A percentile compares a stretch with the other conserved stretches of the same genome.
These are phyloP conservation scores for Stagonosporopsis chrysanthemi DNA, from an alignment of 2,329 filamentous ascomycete genomes.

Conservation along the genomic window DNA sequence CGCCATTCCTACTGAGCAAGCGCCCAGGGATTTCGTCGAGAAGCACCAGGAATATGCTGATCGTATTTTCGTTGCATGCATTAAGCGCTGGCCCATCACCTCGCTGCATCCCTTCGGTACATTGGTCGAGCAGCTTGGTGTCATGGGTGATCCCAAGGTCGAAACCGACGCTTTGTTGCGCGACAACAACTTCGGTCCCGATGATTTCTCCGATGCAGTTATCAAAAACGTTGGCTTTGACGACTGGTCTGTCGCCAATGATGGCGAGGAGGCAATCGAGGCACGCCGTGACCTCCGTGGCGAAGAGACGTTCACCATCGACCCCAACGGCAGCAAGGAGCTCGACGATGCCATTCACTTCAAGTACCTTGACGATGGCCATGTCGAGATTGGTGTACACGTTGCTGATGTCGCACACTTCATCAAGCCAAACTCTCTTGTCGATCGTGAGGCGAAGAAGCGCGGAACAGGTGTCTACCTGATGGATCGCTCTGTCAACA, in stretches of 20 bases:
- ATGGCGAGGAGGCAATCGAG: conserved; percentile 76
- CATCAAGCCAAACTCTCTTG: conserved; percentile 92
- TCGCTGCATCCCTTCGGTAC: conserved; percentile 99
- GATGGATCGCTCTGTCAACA: conserved; percentile 84
- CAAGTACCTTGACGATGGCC: conserved; percentile 81
- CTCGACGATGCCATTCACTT: conserved; percentile 93
- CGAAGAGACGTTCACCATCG: conserved; percentile 90
- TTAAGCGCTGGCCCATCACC: conserved; percentile 99
- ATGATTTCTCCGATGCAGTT: conserved; percentile 97
- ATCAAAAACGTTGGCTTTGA: conserved; percentile 90
- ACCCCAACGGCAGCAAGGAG: conserved; percentile 85
- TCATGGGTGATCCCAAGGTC: conserved; percentile 96
- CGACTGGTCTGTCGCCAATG: conserved; percentile 86
- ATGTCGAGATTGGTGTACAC: conserved; percentile 93
- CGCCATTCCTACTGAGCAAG: conserved; percentile 97
- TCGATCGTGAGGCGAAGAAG: conserved; percentile 97
- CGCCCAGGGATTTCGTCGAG: conserved; percentile 96
- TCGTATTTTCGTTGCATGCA: conserved; percentile 97
- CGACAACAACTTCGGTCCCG: conserved; percentile 98
- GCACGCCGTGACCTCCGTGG: conserved; percentile 88
- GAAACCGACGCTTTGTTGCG: conserved; percentile 96
- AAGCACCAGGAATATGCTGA: conserved; percentile 98
- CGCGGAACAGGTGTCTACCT: conserved; percentile 95
- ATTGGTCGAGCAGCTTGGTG: conserved; percentile 93
- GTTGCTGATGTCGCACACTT: conserved; percentile 96